Evolutionary conservation across 1,139 yeast genomes (phyloP), one percentile per base, ranked within the genome.

Genomic region (Zygosaccharomyces sapae): DNA sequence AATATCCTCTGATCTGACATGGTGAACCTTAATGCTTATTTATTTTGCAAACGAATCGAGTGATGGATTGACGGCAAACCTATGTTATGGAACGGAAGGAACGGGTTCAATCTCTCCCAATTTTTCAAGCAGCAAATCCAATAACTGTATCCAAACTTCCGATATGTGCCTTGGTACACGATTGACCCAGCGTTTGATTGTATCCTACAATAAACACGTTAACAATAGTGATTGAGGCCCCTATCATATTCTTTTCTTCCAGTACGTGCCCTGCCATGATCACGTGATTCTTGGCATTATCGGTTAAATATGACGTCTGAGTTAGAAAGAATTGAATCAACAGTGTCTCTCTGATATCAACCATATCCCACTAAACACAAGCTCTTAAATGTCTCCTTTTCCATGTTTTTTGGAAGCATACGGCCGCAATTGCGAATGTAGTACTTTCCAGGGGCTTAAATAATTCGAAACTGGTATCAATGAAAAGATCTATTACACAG

Each of bases 1-100:
- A 63, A 63, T 16, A 63, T 44, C 33, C 59, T 52, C 43, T 61
- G 66, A 36, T 63, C 67, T 2, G 65, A 61, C 66, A 62, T 62
- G 10, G 19, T 27, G 7, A 27, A 29, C 7, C 16, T 7, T 31
- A 5, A 22, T 6, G 22, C 7, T 31, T 5, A 3, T 31, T 31
- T 4, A 10, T 29, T 29, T 29, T 29, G 25, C 25, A 22, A 22
- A 22, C 5, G 25, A 22, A 22, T 22, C 25, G 7, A 22, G 7
- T 22, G 25, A 5, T 22, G 25, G 5, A 13, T 31, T 5, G 10
- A 12, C 34, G 8, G 19, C 7, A 12, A 31, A 13, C 19, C 2
- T 5, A 12, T n/a, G 9, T 18, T 31, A 31, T 13, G 2, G 18
- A 12, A 31, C 13, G 19, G 18, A 10, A 13, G 18, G 8, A 9